Percentiles rank a stretch among this genome's conserved stretches.
phyloP scores from a whole-genome alignment of 2,329 filamentous ascomycete genomes.

The Talaromyces rugulosus region DNA sequence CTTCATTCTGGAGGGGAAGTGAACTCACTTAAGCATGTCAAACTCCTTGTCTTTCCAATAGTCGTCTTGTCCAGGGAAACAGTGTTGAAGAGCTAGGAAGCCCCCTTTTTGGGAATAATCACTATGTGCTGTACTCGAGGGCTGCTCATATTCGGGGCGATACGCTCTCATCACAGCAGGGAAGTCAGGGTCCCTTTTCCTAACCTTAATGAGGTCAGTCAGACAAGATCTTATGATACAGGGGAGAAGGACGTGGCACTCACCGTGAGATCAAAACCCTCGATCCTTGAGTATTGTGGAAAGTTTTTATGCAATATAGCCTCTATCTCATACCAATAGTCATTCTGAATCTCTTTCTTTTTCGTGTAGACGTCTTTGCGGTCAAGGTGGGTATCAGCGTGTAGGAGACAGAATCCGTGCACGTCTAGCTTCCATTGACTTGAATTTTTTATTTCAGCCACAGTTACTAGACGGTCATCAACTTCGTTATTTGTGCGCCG shows the following conservation, averaged over 20 bases:
- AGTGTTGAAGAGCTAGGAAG: slow-evolving; percentile 3
- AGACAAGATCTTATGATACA: neutral
- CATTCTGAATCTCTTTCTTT: neutral
- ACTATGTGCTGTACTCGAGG: slow-evolving; percentile 2
- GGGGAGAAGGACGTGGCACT: neutral
- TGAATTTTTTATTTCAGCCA: neutral
- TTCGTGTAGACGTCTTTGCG: slow-evolving; percentile 3
- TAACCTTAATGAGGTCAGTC: neutral
- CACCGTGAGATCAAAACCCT: slow-evolving; percentile 3
- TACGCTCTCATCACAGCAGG: slow-evolving; percentile 2
- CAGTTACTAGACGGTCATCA: neutral
- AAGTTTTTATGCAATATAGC: slow-evolving; percentile 4
- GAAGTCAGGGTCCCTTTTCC: slow-evolving; percentile 4
- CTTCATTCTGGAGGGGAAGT: neutral
- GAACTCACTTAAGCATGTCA: slow-evolving; percentile 6
- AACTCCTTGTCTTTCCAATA: slow-evolving; percentile 6
- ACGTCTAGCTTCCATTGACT: slow-evolving; percentile 5
- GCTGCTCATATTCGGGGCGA: slow-evolving; percentile 2
- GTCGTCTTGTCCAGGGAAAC: slow-evolving; percentile 1
- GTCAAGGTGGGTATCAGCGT: slow-evolving; percentile 3
- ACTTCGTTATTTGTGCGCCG: slow-evolving; percentile 2
- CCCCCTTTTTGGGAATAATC: slow-evolving; percentile 1
- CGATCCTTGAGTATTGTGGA: slow-evolving; percentile 4
- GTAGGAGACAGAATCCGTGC: slow-evolving; percentile 4
- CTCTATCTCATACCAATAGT: slow-evolving; percentile 4